Conservation (phyloP, 192 early-diverging fungal species). For the Entomortierella parvispora region DNA sequence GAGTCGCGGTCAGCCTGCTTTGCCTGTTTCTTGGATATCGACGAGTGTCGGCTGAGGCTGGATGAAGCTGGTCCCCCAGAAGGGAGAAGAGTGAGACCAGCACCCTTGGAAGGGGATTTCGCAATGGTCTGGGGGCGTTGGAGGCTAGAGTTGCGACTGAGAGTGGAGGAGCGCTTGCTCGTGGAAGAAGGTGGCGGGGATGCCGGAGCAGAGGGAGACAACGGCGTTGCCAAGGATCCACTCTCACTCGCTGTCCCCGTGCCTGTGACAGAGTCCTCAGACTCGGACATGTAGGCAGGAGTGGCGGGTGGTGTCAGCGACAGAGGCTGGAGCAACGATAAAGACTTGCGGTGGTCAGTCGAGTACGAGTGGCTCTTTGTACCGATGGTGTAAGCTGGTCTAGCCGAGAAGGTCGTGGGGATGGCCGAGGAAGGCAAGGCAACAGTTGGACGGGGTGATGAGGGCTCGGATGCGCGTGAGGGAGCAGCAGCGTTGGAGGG, state of each 20-base stretch:
- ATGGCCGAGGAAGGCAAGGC: conserved; percentile 31
- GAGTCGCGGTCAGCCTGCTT: conserved; percentile 21
- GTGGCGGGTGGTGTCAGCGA: background rate
- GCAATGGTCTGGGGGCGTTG: background rate
- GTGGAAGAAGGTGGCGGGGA: background rate
- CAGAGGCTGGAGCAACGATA: conserved; percentile 2
- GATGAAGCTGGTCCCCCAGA: too few relatives aligned
- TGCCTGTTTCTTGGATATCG: conserved; percentile 32
- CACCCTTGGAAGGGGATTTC: too few relatives aligned
- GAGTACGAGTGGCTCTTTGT: conserved; percentile 39
- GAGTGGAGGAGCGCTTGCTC: background rate
- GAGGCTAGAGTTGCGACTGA: conserved; percentile 23
- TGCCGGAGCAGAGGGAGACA: background rate
- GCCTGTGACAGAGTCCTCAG: too few relatives aligned
- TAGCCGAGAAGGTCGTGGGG: conserved; percentile 19
- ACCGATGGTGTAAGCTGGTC: conserved; percentile 45
- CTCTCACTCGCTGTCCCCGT: too few relatives aligned
- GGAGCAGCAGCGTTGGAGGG: background rate
- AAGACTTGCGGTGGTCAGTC: conserved; percentile 30
- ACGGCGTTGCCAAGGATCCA: too few relatives aligned
- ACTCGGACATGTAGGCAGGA: background rate
- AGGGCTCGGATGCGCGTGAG: conserved; percentile 14
- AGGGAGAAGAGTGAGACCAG: conserved; percentile 12
- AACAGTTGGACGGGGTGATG: conserved; percentile 21
- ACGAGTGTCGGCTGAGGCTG: conserved; percentile 31